Conservation (phyloP, 192 early-diverging fungal species). For the Linnemannia elongata region DNA sequence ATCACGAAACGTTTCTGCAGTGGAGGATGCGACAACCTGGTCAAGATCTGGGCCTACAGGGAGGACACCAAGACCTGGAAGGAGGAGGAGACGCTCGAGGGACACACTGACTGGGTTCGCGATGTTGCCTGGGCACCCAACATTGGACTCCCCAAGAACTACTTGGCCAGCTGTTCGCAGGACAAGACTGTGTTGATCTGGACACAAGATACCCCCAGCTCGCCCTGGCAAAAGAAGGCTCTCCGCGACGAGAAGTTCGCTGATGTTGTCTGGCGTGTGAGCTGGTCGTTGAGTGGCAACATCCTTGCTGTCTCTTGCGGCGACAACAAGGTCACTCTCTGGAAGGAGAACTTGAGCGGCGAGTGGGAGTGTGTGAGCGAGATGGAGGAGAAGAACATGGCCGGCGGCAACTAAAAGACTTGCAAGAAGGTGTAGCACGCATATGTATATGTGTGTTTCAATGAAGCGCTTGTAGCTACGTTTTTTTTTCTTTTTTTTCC, state of each 20-base stretch:
- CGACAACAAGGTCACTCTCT: conserved; percentile 96
- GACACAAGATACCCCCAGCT: conserved; percentile 82
- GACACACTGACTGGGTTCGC: conserved; percentile 97
- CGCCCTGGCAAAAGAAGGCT: conserved; percentile 81
- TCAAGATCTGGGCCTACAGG: conserved; percentile 93
- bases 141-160: conserved; percentile 89
- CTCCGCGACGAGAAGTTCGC: conserved; percentile 85
- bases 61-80: conserved; percentile 87
- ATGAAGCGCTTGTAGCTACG: too few species aligned
- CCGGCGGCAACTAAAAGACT: conserved; percentile 33
- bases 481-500: too few species aligned
- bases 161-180: conserved; percentile 96
- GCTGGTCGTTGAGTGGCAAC: conserved; percentile 96
- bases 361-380: conserved; percentile 92
- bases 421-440: not conserved
- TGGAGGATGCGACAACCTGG: conserved; percentile 95
- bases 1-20: conserved; percentile 87
- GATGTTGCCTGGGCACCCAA: conserved; percentile 98
- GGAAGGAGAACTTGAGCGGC: conserved; percentile 95
- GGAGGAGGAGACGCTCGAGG: conserved; percentile 84
- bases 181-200: conserved; percentile 97
- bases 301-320: conserved; percentile 96
- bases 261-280: conserved; percentile 98
- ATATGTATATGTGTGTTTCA: not conserved
- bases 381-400: conserved; percentile 66